Conservation (phyloP, 2,329 filamentous ascomycete species). For the Clonostachys solani region DNA sequence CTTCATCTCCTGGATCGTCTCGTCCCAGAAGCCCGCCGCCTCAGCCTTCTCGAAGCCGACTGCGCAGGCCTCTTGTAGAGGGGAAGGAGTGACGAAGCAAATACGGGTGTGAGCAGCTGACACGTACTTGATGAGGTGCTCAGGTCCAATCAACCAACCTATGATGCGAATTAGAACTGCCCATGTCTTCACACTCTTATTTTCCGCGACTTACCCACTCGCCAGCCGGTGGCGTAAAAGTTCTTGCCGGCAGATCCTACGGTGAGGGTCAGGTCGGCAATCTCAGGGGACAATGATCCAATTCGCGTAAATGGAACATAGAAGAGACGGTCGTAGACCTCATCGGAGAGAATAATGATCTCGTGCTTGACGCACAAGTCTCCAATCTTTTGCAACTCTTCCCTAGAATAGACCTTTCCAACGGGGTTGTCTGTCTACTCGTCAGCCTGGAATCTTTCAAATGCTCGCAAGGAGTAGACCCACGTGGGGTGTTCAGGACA, state of each 20-base stretch:
- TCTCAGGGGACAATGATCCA: slow-evolving; percentile 83
- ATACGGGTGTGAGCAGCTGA: slow-evolving; percentile 92
- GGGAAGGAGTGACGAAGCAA: slow-evolving; percentile 91
- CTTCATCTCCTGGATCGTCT: slow-evolving; percentile 82
- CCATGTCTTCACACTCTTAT: background rate
- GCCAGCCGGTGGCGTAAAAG: slow-evolving; percentile 97
- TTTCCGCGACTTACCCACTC: slow-evolving; percentile 52
- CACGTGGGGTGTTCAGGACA: slow-evolving; percentile 73
- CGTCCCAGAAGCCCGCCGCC: slow-evolving; percentile 79
- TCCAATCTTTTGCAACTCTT: slow-evolving; percentile 80
- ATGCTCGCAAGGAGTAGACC: slow-evolving; percentile 5
- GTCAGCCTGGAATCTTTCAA: background rate
- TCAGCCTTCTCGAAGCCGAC: slow-evolving; percentile 93
- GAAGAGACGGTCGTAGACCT: slow-evolving; percentile 92
- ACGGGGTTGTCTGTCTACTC: slow-evolving; percentile 73
- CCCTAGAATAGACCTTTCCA: slow-evolving; percentile 86
- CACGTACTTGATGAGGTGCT: slow-evolving; percentile 86
- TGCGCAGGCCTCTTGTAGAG: slow-evolving; percentile 89
- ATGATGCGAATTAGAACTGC: background rate
- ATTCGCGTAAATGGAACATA: slow-evolving; percentile 95
- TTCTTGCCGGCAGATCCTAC: slow-evolving; percentile 97
- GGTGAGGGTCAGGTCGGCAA: slow-evolving; percentile 83
- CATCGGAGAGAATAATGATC: slow-evolving; percentile 87
- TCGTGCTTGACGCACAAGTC: slow-evolving; percentile 88
- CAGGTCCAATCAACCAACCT: slow-evolving; percentile 87